Percentiles rank a stretch among this genome's conserved stretches.
Conservation (phyloP, 1,284 basidiomycete genomes). For the Ganoderma lingzhi region DNA sequence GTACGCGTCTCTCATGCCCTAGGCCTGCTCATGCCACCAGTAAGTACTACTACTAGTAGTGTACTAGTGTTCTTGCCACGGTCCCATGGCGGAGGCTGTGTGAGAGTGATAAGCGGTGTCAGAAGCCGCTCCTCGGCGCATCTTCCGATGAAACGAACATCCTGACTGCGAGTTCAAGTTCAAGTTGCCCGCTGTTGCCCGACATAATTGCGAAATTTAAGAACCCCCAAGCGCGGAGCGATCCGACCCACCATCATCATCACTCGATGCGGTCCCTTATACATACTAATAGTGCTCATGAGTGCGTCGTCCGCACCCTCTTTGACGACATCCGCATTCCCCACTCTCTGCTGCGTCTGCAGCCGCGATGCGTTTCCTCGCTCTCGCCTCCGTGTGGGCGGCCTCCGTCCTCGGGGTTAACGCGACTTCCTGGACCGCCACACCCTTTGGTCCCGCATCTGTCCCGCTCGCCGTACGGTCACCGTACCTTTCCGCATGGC, state of each 20-base stretch:
- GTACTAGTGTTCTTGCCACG: neutral
- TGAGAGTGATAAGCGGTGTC: neutral
- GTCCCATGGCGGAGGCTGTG: neutral
- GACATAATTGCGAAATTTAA: neutral
- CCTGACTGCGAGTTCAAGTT: neutral
- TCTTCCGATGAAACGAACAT: neutral
- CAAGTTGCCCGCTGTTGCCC: neutral
- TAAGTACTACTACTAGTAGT: too few relatives aligned
- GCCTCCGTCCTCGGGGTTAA: neutral
- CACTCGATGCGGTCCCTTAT: slow-evolving; percentile 1
- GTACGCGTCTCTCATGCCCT: neutral
- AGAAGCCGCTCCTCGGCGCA: neutral
- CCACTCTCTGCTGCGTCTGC: neutral
- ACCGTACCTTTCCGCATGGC: slow-evolving; percentile 74
- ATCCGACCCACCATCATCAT: neutral
- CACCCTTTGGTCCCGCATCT: slow-evolving; percentile 64
- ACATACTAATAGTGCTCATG: neutral
- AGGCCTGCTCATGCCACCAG: too few relatives aligned
- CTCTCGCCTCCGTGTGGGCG: neutral
- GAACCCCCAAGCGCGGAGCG: neutral
- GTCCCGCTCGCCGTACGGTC: slow-evolving; percentile 68
- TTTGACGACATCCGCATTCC: neutral
- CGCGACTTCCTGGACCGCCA: slow-evolving; percentile 53
- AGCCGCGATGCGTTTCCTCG: neutral
- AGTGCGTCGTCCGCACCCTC: neutral